Conservation (phyloP, 768 basidiomycete species). For the Tricholomella constricta region DNA sequence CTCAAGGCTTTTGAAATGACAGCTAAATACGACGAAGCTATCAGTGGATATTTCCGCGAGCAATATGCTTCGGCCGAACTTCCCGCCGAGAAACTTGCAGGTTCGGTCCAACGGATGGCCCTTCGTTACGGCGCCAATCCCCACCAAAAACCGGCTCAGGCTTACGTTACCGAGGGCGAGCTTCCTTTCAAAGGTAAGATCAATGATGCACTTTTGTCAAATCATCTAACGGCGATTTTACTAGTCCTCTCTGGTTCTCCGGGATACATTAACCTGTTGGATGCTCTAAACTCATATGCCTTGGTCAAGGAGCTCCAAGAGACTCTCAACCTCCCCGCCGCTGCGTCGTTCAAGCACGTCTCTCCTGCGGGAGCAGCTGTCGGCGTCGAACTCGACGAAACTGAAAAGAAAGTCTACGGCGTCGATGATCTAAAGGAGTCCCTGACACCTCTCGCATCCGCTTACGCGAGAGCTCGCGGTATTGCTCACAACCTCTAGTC, state of each 20-base stretch:
- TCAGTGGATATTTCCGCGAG: constrained; percentile 94
- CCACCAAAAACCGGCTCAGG: constrained; percentile 98
- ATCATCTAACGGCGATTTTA: neutral
- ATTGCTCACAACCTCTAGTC: constrained; percentile 3
- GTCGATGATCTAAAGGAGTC: constrained; percentile 93
- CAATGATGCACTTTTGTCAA: neutral
- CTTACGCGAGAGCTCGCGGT: constrained; percentile 96
- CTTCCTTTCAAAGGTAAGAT: constrained; percentile 89
- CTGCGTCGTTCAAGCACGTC: constrained; percentile 99
- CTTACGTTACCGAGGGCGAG: constrained; percentile 84
- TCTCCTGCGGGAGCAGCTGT: constrained; percentile 98
- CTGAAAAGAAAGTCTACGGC: constrained; percentile 92
- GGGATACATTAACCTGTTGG: constrained; percentile 97
- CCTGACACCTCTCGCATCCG: constrained; percentile 85
- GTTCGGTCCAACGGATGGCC: constrained; percentile 78
- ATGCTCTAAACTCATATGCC: constrained; percentile 96
- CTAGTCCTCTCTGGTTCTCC: constrained; percentile 90
- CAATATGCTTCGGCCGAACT: constrained; percentile 89
- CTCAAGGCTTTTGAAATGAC: constrained; percentile 98
- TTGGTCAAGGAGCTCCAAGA: constrained; percentile 92
- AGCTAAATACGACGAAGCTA: constrained; percentile 91
- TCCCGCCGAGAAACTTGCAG: constrained; percentile 59
- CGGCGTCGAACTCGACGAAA: constrained; percentile 77
- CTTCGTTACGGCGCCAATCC: constrained; percentile 97
- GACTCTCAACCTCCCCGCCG: constrained; percentile 87